phyloP scores from a whole-genome alignment of 148 eudicot genomes.

The Rhododendron kiyosumense region DNA sequence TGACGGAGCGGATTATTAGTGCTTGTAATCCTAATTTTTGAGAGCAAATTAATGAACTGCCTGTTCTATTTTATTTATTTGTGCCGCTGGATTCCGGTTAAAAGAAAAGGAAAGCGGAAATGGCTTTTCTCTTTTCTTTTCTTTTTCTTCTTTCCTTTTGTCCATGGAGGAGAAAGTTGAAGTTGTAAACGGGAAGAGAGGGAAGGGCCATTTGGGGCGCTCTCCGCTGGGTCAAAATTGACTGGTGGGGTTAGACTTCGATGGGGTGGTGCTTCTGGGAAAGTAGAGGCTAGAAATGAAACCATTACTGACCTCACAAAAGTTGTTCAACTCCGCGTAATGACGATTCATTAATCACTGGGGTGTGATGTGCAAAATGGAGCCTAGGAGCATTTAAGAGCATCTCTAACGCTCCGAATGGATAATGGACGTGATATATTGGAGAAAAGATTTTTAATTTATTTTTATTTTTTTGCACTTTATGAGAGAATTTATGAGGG shows the following conservation, averaged over 20 bases:
- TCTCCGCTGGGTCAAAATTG: neutral
- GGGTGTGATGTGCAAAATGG: neutral
- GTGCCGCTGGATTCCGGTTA: neutral
- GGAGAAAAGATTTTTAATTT: no score
- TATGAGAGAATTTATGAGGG: accelerated
- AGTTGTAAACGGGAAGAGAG: neutral
- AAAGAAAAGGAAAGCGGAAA: neutral
- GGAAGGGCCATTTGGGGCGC: neutral
- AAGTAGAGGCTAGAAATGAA: neutral
- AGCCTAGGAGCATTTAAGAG: no score
- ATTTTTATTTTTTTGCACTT: no score
- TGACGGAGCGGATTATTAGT: constrained; percentile 11
- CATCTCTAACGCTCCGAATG: no score
- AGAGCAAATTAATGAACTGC: constrained; percentile 3
- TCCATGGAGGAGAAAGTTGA: neutral
- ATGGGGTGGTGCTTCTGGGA: neutral
- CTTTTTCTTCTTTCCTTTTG: neutral
- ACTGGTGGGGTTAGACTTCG: neutral
- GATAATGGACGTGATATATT: no score
- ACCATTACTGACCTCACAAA: neutral
- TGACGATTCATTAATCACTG: neutral
- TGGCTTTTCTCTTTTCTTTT: neutral
- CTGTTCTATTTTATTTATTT: neutral
- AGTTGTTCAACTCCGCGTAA: no score
- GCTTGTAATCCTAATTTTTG: constrained; percentile 14